Conservation (phyloP, 2,329 filamentous ascomycete genomes). For the Microdochium paspali region DNA sequence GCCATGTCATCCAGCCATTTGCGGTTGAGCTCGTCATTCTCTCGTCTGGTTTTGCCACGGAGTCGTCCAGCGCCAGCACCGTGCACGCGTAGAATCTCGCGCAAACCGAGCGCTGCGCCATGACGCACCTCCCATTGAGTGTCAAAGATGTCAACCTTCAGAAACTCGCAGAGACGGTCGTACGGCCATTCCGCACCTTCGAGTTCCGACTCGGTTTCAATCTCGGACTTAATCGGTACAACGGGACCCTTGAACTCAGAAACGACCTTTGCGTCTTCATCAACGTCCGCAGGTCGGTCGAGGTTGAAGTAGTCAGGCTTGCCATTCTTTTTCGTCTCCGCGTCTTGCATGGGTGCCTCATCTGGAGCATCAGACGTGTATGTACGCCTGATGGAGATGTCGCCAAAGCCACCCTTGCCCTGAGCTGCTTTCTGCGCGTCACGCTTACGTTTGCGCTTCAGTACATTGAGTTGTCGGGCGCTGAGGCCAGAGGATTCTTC, state of each 20-base stretch:
- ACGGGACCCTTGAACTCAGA: conserved; percentile 88
- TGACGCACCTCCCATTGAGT: conserved; percentile 91
- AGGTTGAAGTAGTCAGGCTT: conserved; percentile 84
- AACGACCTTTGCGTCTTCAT: conserved; percentile 87
- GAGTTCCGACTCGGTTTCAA: conserved; percentile 68
- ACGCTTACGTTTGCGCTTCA: conserved; percentile 89
- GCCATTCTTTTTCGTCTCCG: conserved; percentile 50
- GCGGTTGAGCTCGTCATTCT: conserved; percentile 75
- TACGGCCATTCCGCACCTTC: conserved; percentile 88
- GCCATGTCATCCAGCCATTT: conserved; percentile 89
- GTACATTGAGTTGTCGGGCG: conserved; percentile 84
- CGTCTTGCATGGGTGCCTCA: conserved; percentile 44
- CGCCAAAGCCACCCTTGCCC: conserved; percentile 82
- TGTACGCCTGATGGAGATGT: conserved; percentile 62
- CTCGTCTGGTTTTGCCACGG: conserved; percentile 55
- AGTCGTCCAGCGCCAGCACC: conserved; percentile 77
- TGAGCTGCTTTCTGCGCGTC: conserved; percentile 78
- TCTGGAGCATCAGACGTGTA: conserved; percentile 56
- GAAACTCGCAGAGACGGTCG: conserved; percentile 85
- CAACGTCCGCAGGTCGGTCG: conserved; percentile 65
- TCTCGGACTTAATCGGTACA: conserved; percentile 73
- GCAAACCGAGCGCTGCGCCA: conserved; percentile 87
- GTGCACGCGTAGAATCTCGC: conserved; percentile 88
- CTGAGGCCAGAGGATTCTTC: conserved; percentile 66
- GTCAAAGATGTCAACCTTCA: conserved; percentile 91